Evolutionary conservation across 2,329 filamentous ascomycete genomes (phyloP).

Genomic region (Xylariaceae sp.): DNA sequence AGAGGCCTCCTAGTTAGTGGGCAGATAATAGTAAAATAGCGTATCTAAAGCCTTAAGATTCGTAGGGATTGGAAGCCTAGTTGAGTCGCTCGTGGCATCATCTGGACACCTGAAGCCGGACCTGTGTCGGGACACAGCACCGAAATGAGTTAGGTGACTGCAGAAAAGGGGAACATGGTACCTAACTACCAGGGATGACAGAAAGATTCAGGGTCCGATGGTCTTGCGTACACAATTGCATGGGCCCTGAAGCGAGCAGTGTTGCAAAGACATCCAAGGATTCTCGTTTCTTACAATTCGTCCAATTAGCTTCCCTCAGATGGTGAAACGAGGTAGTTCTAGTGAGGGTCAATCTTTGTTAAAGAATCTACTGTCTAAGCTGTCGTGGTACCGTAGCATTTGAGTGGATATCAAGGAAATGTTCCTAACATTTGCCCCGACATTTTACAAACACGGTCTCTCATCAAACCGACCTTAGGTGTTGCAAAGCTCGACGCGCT

Average conservation of each 20-base stretch:
- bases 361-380: slow-evolving; percentile 15
- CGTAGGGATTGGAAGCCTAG: background rate
- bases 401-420: slow-evolving; percentile 13
- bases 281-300: background rate
- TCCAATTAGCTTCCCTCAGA: slow-evolving; percentile 3
- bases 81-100: background rate
- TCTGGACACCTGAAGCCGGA: slow-evolving; percentile 14
- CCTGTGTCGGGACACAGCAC: background rate
- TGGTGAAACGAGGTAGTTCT: slow-evolving; percentile 13
- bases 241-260: background rate
- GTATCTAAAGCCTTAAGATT: background rate
- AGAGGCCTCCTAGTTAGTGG: slow-evolving; percentile 14
- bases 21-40: background rate
- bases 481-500: slow-evolving; percentile 11
- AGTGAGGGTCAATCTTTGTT: background rate
- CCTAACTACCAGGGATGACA: background rate
- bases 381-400: slow-evolving; percentile 13
- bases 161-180: background rate
- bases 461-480: slow-evolving; percentile 19
- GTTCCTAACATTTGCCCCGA: no score
- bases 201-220: background rate
- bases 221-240: background rate
- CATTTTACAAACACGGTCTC: slow-evolving; percentile 14
- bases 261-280: slow-evolving; percentile 3
- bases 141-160: slow-evolving; percentile 16